Base-by-base conservation (phyloP, 1,284 basidiomycete genomes). In the Tetrapyrgos nigripes region DNA sequence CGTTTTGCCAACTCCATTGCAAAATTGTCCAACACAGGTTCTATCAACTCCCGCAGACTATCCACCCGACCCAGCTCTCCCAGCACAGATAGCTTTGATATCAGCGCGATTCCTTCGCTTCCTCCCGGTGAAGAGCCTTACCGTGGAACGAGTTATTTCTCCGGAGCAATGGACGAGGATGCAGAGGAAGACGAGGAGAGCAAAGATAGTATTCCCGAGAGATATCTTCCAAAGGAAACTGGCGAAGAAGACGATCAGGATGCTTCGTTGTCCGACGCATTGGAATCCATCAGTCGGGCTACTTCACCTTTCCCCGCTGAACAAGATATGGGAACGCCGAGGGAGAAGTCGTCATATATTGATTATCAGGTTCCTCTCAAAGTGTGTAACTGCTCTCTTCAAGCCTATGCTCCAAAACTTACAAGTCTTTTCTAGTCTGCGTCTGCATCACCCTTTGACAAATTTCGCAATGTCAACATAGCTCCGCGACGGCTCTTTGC, bases 1-100 rank as follows among this genome's bases (percentile, higher is more conserved):
- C 82, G 89, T n/a, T 91, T 92, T 67, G 88, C 89, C 0, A 80
- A 80, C 52, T 91, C 91, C 1, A 80, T 91, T 56, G 78, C 75
- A 55, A 78, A 75, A 59, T 84, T 83, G 2, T 76, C 69, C 63
- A 70, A 64, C 61, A 76, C 44, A 71, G 71, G 64, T 62, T 77
- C 68, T 29, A 50, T 37, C 23, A 56, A 45, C 26, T 51, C 54
- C 4, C 27, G 63, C 62, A 69, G 23, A 10, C 8, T 33, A 37
- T 57, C 55, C 19, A 11, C 50, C 19, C 28, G 35, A 8, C 43
- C n/a, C 65, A 55, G 55, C 61, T 60, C 29, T 21, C 45, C 28
- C 50, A 43, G 21, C 33, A 33, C 71, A 27, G 77, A 81, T 24
- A 88, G 84, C 64, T 89, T 89, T 63, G 85, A 88, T 53, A 72